Conservation (phyloP, 75 land plant genomes). For the Cryptomeria japonica region DNA sequence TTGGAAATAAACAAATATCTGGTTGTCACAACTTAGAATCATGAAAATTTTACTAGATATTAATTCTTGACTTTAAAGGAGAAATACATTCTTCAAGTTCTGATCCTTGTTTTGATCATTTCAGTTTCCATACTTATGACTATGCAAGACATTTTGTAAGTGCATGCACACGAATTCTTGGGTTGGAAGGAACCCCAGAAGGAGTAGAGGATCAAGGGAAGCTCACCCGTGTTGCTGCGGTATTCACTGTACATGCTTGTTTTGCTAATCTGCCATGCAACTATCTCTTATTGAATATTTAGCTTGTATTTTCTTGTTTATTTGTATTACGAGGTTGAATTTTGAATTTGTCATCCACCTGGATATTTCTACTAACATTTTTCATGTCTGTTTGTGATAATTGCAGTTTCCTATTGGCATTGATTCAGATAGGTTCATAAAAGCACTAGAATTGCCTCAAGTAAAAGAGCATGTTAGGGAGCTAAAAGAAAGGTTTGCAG, state of each 20-base stretch:
- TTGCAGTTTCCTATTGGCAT: constrained; percentile 98
- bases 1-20: not conserved
- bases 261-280: not conserved
- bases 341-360: not conserved
- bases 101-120: constrained; percentile 4
- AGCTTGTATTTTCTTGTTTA: not conserved
- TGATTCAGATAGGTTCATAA: constrained; percentile 86
- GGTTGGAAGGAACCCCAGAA: constrained; percentile 98
- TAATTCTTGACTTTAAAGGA: not conserved
- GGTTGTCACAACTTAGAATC: not conserved
- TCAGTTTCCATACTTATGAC: constrained; percentile 97
- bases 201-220: constrained; percentile 97
- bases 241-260: constrained; percentile 28
- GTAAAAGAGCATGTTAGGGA: constrained; percentile 80
- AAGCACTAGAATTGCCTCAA: constrained; percentile 74
- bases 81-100: not conserved
- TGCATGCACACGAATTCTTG: constrained; percentile 98
- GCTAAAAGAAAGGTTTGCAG: constrained; percentile 72
- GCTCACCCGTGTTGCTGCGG: constrained; percentile 97
- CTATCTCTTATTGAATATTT: not conserved
- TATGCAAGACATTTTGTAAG: constrained; percentile 99
- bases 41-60: not conserved
- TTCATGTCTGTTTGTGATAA: constrained; percentile 8
- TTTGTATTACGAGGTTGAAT: not conserved
- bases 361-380: not conserved